Conservation (phyloP, 352 stramenopile species). For the Phytophthora idaei region DNA sequence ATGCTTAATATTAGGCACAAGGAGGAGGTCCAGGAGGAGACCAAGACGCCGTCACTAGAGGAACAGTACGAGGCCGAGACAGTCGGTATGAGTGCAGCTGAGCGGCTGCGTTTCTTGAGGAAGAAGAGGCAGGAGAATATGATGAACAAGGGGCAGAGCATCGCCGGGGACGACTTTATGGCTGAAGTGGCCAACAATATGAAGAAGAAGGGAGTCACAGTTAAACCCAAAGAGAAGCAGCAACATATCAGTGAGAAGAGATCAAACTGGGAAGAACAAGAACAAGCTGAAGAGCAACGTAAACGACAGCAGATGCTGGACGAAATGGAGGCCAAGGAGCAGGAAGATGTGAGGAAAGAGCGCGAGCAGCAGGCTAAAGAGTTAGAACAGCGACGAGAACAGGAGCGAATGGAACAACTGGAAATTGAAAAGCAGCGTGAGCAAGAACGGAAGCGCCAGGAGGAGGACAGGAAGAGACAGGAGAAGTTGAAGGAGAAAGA, state of each 20-base stretch:
- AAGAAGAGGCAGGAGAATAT: constrained; percentile 67
- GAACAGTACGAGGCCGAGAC: constrained; percentile 66
- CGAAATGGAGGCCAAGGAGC: constrained; percentile 37
- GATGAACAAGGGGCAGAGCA: constrained; percentile 52
- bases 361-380: constrained; percentile 31
- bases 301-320: constrained; percentile 41
- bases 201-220: constrained; percentile 62
- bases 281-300: constrained; percentile 39
- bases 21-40: constrained; percentile 6
- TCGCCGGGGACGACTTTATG: constrained; percentile 68
- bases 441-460: constrained; percentile 12
- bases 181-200: constrained; percentile 69
- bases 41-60: constrained; percentile 28
- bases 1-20: constrained; percentile 39
- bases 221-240: constrained; percentile 16
- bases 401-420: constrained; percentile 32
- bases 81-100: constrained; percentile 60
- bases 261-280: constrained; percentile 39
- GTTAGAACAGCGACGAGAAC: constrained; percentile 29
- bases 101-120: constrained; percentile 65
- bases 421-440: constrained; percentile 36
- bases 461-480: constrained; percentile 18
- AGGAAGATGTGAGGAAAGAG: constrained; percentile 34
- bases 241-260: constrained; percentile 11
- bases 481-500: constrained; percentile 18